Evolutionary conservation across 2,329 filamentous ascomycete genomes (phyloP), one percentile per base, ranked within the genome.

Genomic region (Pleoardoris graminearum): DNA sequence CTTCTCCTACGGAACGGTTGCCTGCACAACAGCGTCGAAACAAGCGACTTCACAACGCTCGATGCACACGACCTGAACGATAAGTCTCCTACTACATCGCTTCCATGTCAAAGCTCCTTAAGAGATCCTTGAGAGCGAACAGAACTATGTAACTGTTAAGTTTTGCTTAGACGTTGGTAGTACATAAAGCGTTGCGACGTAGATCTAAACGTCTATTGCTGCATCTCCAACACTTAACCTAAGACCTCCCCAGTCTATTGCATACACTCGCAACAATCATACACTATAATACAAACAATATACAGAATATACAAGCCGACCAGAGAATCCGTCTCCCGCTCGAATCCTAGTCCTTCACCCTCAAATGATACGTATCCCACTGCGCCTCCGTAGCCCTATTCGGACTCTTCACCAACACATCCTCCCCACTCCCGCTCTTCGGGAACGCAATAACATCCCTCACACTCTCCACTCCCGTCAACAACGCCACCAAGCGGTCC

Each of bases 371-470:
- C 2, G 80, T 83, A 57, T 76, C 70, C 64, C 85, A 71, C 53
- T 83, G 80, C 55, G 83, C 82, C 52, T 83, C 75, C 0, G 82
- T 89, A 58, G 96, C 79, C 57, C 71, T 72, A 45, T 86, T 86
- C 0, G 94, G 94, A 57, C 89, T 90, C 62, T 84, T 85, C 2
- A 96, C 90, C 73, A 96, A 83, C 51, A 85, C 74, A 75, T 99
- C 94, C 68, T 96, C 89, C 0, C 94, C 92, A 70, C 86, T 91
- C 55, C 91, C 91, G 56, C 85, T 92, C 79, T 99, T 99, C 0
- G 94, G 95, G 68, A 99, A 99, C 0, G 92, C 92, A 73, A 99
- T 97, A 1, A 99, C 93, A 76, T 99, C 93, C 54, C 90, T 80
- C 3, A 99, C 88, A 1, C 88, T 91, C 10, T 88, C 81, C 27